Evolutionary conservation across 1,284 basidiomycete genomes (phyloP), one percentile per base, ranked within the genome.

Genomic region (Moniliella sp.): DNA sequence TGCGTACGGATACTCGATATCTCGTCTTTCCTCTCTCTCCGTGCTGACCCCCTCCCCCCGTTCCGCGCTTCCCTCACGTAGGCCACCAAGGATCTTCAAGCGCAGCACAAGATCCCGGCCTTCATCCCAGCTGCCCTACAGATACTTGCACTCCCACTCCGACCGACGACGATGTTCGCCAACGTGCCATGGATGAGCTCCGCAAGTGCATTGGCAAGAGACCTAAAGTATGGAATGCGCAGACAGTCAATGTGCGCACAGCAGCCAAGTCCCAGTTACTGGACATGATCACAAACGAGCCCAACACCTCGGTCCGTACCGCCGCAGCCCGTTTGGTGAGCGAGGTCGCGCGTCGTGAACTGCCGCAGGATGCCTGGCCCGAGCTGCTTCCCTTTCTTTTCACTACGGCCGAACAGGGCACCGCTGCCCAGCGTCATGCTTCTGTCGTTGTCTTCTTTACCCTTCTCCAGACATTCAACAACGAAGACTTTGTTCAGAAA

Each of bases 101-200:
- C 51, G 29, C 43, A 41, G 27, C 50, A 49, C 67, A 86, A 82
- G 66, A 74, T 76, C 57, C 71, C 83, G 11, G 67, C 71, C 64
- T 91, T 82, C 58, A 82, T 99, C 40, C 74, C 86, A 31, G 83
- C 80, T 15, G 72, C 97, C 23, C 80, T 82, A 41, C 76, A 75
- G 56, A 81, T 94, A 56, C 69, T 86, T 34, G 76, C 78, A n/a
- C n/a, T n/a, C n/a, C n/a, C 19, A 78, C 72, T 52, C 78, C 79
- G 17, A 77, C 77, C 12, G 78, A 86, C 62, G 62, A 49, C 12
- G 44, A 43, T 13, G 75, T n/a, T n/a, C 80, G 88, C 35, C 91
- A 99, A 73, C 73, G 97, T 14, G 81, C 86, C 31, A 83, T 86
- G n/a, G 86, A 97, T 37, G 91, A 99, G 66, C 69, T 94, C 55